Conservation (phyloP, 2,329 filamentous ascomycete species). For the Thelonectria olida region DNA sequence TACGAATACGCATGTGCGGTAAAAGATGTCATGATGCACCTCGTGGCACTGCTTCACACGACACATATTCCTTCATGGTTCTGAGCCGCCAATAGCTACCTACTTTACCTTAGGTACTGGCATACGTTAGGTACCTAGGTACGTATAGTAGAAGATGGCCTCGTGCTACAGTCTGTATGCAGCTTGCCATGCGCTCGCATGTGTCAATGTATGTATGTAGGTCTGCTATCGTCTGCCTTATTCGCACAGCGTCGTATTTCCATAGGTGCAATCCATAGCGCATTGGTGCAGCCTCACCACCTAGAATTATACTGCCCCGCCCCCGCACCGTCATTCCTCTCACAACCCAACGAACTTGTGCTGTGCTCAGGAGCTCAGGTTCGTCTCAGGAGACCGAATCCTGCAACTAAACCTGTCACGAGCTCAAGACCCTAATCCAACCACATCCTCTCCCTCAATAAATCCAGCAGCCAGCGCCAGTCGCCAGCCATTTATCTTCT, state of each 20-base stretch:
- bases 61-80: neutral
- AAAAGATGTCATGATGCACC: neutral
- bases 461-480: neutral
- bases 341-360: slow-evolving; percentile 9
- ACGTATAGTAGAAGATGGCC: too few relatives aligned
- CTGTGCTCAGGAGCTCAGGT: slow-evolving; percentile 21
- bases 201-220: neutral
- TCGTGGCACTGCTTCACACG: neutral
- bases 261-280: neutral
- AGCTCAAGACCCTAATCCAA: slow-evolving; percentile 3
- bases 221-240: too few relatives aligned
- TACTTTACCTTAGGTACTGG: too few relatives aligned
- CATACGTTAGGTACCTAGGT: too few relatives aligned
- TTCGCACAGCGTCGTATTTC: too few relatives aligned
- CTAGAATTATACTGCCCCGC: slow-evolving; percentile 28
- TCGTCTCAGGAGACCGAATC: slow-evolving; percentile 31
- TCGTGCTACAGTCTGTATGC: neutral
- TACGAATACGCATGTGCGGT: too few relatives aligned
- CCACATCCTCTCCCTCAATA: slow-evolving; percentile 4
- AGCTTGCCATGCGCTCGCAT: neutral
- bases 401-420: slow-evolving; percentile 17
- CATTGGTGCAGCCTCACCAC: neutral
- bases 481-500: neutral
- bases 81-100: neutral
- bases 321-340: slow-evolving; percentile 35